phyloP scores from a whole-genome alignment of 805 yeast species.

The Kazachstania kunashirensis region DNA sequence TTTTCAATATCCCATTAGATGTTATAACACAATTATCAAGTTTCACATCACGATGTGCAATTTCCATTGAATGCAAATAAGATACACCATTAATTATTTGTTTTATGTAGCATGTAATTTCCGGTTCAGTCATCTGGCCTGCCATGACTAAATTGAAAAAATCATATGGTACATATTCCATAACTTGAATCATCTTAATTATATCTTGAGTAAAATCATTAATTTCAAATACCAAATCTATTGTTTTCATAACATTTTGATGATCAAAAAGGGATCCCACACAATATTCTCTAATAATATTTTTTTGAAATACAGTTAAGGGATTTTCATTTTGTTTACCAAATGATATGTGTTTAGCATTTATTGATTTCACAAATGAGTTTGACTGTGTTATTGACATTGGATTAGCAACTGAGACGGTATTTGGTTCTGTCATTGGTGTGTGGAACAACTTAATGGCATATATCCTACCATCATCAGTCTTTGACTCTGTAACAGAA shows the following conservation, averaged over 20 bases:
- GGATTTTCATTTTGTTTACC: too few relatives aligned
- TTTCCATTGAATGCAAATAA: constrained; percentile 69
- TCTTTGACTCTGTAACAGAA: constrained; percentile 69
- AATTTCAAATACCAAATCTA: constrained; percentile 67
- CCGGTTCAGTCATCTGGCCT: constrained; percentile 61
- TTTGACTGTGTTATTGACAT: background rate
- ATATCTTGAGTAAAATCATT: constrained; percentile 21
- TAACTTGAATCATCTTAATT: constrained; percentile 51
- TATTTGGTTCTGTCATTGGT: constrained; percentile 35
- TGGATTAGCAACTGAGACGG: constrained; percentile 13
- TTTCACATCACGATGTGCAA: constrained; percentile 89
- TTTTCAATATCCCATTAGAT: constrained; percentile 61
- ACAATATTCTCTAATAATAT: constrained; percentile 73
- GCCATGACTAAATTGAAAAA: constrained; percentile 90
- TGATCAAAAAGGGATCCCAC: constrained; percentile 74
- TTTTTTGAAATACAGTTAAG: constrained; percentile 51
- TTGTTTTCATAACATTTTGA: constrained; percentile 69
- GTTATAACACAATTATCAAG: constrained; percentile 88
- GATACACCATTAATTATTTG: constrained; percentile 70
- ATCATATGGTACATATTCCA: constrained; percentile 91
- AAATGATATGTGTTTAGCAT: constrained; percentile 8
- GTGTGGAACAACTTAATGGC: constrained; percentile 72
- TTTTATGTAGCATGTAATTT: constrained; percentile 70
- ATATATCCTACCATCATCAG: constrained; percentile 51
- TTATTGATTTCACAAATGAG: background rate